Percentiles rank a stretch among this genome's conserved stretches.
Evolutionary conservation across 1,284 basidiomycete species (phyloP).

Genomic region (Puccinia polysora): DNA sequence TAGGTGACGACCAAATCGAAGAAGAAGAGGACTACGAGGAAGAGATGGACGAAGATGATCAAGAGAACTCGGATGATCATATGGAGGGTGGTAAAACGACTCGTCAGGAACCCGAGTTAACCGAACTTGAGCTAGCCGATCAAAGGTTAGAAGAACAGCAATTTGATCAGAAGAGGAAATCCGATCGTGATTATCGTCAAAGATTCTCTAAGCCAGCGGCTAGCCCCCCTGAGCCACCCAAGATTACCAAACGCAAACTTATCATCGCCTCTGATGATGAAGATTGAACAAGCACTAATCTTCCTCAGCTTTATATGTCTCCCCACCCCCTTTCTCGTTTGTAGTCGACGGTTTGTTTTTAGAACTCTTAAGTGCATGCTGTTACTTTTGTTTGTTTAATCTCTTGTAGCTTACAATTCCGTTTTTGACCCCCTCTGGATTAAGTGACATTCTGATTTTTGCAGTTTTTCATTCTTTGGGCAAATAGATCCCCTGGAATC

Average conservation of each 20-base stretch:
- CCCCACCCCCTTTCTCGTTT: background rate
- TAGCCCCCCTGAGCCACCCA: background rate
- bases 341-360: background rate
- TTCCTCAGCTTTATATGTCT: background rate
- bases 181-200: background rate
- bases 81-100: slow-evolving; percentile 23
- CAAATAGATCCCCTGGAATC: too few species aligned
- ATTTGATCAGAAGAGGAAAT: slow-evolving; percentile 2
- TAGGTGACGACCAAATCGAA: slow-evolving; percentile 43
- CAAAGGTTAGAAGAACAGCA: slow-evolving; percentile 24
- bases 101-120: slow-evolving; percentile 17
- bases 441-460: too few species aligned
- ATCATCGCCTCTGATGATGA: slow-evolving; percentile 42
- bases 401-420: too few species aligned
- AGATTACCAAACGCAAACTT: slow-evolving; percentile 25
- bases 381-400: too few species aligned
- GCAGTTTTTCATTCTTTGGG: too few species aligned
- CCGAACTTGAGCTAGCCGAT: slow-evolving; percentile 13
- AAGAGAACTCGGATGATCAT: slow-evolving; percentile 47
- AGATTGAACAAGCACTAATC: slow-evolving; percentile 13
- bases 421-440: too few species aligned
- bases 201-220: background rate
- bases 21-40: slow-evolving; percentile 45
- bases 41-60: slow-evolving; percentile 44
- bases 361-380: too few species aligned